phyloP scores from a whole-genome alignment of 164 flowering plant species.

The Kingdonia uniflora region DNA sequence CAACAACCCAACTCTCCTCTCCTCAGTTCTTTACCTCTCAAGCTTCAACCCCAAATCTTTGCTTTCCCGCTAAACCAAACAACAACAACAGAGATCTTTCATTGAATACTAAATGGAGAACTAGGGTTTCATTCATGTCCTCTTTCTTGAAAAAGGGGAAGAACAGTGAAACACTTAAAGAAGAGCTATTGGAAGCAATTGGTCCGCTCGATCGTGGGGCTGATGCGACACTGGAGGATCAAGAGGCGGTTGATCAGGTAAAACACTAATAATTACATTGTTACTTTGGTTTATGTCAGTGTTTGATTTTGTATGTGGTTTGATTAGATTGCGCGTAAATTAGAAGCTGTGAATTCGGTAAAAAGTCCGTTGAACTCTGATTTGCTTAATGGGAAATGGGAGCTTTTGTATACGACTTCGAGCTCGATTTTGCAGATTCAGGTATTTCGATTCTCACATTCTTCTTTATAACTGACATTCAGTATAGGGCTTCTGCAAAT shows the following conservation, averaged over 20 bases:
- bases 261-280: background rate
- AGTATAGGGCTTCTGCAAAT: too few relatives aligned
- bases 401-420: conserved; percentile 88
- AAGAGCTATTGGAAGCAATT: conserved; percentile 69
- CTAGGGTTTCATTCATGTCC: conserved; percentile 59
- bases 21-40: too few relatives aligned
- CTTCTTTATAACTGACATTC: background rate
- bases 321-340: conserved; percentile 59
- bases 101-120: conserved; percentile 40
- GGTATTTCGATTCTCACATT: conserved; percentile 25
- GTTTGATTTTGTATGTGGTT: background rate
- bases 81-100: background rate
- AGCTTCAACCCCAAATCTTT: background rate
- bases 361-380: conserved; percentile 77
- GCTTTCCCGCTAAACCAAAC: background rate
- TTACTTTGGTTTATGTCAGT: background rate
- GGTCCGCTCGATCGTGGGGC: conserved; percentile 81
- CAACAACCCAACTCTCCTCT: background rate
- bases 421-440: conserved; percentile 63
- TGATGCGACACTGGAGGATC: conserved; percentile 67
- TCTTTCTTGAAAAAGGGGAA: conserved; percentile 53
- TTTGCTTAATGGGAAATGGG: conserved; percentile 88
- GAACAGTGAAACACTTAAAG: conserved; percentile 41
- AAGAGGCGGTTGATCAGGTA: conserved; percentile 54
- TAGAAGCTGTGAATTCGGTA: conserved; percentile 61